phyloP scores from a whole-genome alignment of 2,329 filamentous ascomycete species.

The Diaporthe sp. region DNA sequence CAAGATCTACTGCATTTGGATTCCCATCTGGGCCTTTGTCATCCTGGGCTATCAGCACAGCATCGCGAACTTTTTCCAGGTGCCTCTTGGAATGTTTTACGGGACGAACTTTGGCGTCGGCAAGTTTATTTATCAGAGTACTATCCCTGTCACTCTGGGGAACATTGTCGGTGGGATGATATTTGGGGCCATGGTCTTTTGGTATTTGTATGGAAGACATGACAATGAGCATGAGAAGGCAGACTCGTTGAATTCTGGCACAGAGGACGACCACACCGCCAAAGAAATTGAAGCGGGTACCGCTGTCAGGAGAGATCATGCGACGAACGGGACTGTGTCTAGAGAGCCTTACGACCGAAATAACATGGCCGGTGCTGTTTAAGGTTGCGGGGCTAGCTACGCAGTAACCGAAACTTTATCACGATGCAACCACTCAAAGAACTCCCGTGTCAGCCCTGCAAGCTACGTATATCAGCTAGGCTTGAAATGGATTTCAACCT shows the following conservation, averaged over 20 bases:
- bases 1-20: conserved; percentile 69
- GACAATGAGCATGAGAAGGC: background rate
- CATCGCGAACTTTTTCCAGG: conserved; percentile 68
- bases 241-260: background rate
- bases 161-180: conserved; percentile 66
- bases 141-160: conserved; percentile 65
- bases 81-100: conserved; percentile 62
- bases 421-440: too few relatives aligned
- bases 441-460: background rate
- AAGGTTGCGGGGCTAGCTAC: background rate
- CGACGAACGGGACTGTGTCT: background rate
- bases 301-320: too few relatives aligned
- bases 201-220: conserved; percentile 39
- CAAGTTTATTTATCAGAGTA: conserved; percentile 43
- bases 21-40: conserved; percentile 67
- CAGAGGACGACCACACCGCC: background rate
- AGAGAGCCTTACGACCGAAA: background rate
- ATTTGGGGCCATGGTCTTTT: conserved; percentile 60
- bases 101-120: conserved; percentile 58
- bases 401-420: background rate
- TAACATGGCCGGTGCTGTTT: background rate
- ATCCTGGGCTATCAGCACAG: conserved; percentile 67
- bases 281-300: background rate
- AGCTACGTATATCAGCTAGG: too few relatives aligned
- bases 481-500: background rate